phyloP scores from a whole-genome alignment of 192 early-diverging fungal genomes.

The Pecoramyces ruminantium region DNA sequence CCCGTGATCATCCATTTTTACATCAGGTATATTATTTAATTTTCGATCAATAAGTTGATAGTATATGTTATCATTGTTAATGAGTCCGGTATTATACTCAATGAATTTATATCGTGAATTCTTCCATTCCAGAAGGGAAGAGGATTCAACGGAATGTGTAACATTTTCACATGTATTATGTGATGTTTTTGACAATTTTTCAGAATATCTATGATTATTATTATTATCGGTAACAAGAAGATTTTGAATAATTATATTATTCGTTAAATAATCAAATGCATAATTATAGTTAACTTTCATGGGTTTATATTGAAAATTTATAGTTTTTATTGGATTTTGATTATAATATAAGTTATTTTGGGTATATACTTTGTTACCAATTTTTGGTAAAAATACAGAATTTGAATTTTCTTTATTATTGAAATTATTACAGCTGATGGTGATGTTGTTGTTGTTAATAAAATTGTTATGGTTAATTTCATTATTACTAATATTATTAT shows the following conservation, averaged over 20 bases:
- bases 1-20: neutral
- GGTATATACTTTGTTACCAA: no score
- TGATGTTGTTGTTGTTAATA: no score
- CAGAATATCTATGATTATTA: neutral
- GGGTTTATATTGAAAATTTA: no score
- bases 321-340: no score
- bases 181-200: neutral
- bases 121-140: neutral
- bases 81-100: neutral
- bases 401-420: no score
- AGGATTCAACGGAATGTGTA: neutral
- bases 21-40: neutral
- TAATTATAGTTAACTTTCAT: neutral
- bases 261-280: neutral
- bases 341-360: no score
- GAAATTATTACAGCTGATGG: no score
- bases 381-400: no score
- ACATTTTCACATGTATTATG: neutral
- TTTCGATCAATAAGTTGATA: neutral
- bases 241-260: neutral
- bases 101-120: neutral
- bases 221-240: neutral
- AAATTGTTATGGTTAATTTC: no score
- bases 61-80: neutral
- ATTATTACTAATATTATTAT: no score